Conservation (phyloP, 2,329 filamentous ascomycete genomes). For the Colletotrichum liaoningense region DNA sequence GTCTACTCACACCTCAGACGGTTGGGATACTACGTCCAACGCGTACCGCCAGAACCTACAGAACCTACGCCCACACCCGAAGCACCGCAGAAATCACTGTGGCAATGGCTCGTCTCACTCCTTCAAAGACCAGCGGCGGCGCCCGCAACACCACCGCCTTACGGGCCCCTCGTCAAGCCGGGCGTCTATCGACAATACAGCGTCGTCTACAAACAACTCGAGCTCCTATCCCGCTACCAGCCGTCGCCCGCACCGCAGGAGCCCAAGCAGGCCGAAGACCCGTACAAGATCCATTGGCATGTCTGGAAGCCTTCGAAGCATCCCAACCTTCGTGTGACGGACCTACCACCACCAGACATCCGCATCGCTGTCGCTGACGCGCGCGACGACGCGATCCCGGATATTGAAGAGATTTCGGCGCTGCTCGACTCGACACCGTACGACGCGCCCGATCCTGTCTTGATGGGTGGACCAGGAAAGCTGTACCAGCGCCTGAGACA, state of each 20-base stretch:
- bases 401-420: constrained; percentile 75
- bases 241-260: constrained; percentile 51
- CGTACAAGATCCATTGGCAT: constrained; percentile 82
- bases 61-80: not conserved
- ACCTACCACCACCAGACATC: constrained; percentile 83
- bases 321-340: constrained; percentile 80
- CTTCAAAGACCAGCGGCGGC: constrained; percentile 44
- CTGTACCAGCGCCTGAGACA: constrained; percentile 86
- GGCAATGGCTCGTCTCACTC: constrained; percentile 66
- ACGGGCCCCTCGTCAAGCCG: constrained; percentile 70
- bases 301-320: constrained; percentile 79
- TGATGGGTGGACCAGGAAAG: constrained; percentile 54
- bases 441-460: constrained; percentile 62
- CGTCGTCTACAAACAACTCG: constrained; percentile 81
- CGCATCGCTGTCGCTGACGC: constrained; percentile 86
- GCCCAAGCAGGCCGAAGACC: constrained; percentile 50
- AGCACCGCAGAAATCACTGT: constrained; percentile 48
- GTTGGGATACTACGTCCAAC: constrained; percentile 82
- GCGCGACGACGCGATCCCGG: constrained; percentile 76
- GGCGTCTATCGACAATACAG: constrained; percentile 75
- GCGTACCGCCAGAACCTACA: constrained; percentile 63
- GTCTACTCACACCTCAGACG: constrained; percentile 90
- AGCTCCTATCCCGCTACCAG: constrained; percentile 78
- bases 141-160: constrained; percentile 45
- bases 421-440: constrained; percentile 81